Evolutionary conservation across 257 asterid genomes (phyloP).

Genomic region (Prunella vulgaris): DNA sequence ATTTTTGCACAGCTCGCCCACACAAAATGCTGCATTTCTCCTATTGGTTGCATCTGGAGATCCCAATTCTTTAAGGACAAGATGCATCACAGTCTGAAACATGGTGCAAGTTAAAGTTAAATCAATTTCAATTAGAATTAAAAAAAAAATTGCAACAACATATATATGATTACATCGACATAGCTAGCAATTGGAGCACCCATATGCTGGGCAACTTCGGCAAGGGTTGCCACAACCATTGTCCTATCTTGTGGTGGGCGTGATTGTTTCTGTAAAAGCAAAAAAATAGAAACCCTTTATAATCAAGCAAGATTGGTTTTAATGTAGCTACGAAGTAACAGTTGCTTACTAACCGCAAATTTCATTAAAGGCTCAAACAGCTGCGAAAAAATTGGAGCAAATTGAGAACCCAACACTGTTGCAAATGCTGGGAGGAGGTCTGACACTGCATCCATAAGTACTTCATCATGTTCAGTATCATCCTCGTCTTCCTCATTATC

Average conservation of each 20-base stretch:
- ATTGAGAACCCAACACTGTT: slow-evolving; percentile 81
- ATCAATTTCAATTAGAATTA: slow-evolving; percentile 14
- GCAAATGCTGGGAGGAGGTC: slow-evolving; percentile 98
- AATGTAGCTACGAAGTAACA: slow-evolving; percentile 3
- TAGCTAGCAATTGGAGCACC: slow-evolving; percentile 92
- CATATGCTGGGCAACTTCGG: slow-evolving; percentile 99
- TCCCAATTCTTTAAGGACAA: slow-evolving; percentile 86
- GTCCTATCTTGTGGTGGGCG: slow-evolving; percentile 92
- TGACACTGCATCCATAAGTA: slow-evolving; percentile 99
- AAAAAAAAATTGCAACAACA: neutral
- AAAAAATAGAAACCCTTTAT: slow-evolving; percentile 11
- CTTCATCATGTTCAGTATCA: slow-evolving; percentile 87
- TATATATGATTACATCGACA: slow-evolving; percentile 53
- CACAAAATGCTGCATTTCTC: slow-evolving; percentile 98
- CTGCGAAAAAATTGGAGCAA: slow-evolving; percentile 76
- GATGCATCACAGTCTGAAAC: slow-evolving; percentile 78
- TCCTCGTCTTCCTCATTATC: slow-evolving; percentile 82
- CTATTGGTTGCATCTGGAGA: slow-evolving; percentile 80
- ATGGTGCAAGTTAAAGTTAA: slow-evolving; percentile 12
- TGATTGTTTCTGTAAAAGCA: slow-evolving; percentile 64
- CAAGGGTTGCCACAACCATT: slow-evolving; percentile 98
- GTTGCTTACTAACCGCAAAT: slow-evolving; percentile 63
- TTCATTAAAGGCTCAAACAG: slow-evolving; percentile 86
- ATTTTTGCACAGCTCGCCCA: slow-evolving; percentile 94
- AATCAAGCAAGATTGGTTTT: neutral